These are phyloP conservation scores for Apiotrichum mycotoxinovorans DNA, from an alignment of 1,284 basidiomycete genomes.

Conservation along the genomic window DNA sequence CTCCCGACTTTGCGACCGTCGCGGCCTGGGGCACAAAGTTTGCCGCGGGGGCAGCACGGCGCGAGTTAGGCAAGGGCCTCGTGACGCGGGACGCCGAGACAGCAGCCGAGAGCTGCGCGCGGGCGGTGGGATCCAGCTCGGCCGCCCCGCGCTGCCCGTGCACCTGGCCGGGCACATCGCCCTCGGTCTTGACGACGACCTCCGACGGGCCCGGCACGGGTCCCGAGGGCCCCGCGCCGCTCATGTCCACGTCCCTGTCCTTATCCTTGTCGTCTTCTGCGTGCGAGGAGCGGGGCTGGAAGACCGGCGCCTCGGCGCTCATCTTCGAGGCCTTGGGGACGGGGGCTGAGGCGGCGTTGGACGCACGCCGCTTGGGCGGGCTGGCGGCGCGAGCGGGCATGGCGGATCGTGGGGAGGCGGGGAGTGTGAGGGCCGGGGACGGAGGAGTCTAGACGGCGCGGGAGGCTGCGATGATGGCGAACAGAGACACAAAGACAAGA, in stretches of 20 bases:
- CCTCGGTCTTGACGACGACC: conserved; percentile 7
- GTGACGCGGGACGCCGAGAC: conserved; percentile 35
- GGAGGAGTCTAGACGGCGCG: background rate
- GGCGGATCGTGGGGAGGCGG: background rate
- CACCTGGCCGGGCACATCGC: conserved; percentile 6
- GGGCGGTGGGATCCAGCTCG: conserved; percentile 15
- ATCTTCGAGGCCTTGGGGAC: conserved; percentile 39
- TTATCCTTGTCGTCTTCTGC: conserved; percentile 2
- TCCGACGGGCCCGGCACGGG: conserved; percentile 12
- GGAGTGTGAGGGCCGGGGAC: background rate
- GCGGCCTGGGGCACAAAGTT: conserved; percentile 54
- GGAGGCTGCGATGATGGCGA: background rate
- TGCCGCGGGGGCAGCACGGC: conserved; percentile 27
- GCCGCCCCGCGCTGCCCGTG: conserved; percentile 6
- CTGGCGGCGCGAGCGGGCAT: conserved; percentile 19
- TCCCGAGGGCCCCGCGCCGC: no score
- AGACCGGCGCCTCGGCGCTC: conserved; percentile 43
- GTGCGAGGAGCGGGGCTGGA: conserved; percentile 23
- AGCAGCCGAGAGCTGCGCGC: conserved; percentile 22
- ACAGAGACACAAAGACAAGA: no score
- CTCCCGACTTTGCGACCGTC: conserved; percentile 63
- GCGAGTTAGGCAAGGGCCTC: conserved; percentile 37
- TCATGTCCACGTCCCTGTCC: conserved; percentile 8
- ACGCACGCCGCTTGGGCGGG: conserved; percentile 33
- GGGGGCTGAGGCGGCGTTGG: conserved; percentile 17